These are phyloP conservation scores for Volutella citrinella DNA, from an alignment of 2,329 filamentous ascomycete genomes.

Conservation along the genomic window DNA sequence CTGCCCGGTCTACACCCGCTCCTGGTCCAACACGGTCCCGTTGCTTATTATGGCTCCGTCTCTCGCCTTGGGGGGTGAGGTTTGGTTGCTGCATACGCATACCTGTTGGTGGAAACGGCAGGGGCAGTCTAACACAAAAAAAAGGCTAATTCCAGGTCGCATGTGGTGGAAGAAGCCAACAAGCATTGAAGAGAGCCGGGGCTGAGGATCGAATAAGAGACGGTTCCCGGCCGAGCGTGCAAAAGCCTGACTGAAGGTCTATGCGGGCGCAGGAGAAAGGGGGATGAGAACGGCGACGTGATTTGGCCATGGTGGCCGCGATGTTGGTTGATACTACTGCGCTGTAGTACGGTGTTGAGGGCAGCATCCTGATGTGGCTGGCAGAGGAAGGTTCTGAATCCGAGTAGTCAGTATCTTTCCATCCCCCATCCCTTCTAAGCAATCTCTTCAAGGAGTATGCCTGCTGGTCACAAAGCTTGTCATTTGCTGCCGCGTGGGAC, in stretches of 20 bases:
- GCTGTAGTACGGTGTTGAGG: slow-evolving; percentile 4
- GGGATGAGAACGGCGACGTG: slow-evolving; percentile 4
- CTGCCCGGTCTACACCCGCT: too few species aligned
- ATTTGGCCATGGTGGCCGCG: slow-evolving; percentile 13
- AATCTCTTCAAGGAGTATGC: slow-evolving; percentile 11
- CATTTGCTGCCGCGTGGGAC: too few species aligned
- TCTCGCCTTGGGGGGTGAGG: too few species aligned
- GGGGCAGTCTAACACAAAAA: too few species aligned
- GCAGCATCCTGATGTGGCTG: slow-evolving; percentile 1
- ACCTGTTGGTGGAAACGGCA: too few species aligned
- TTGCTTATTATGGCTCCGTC: too few species aligned
- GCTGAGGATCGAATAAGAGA: slow-evolving; percentile 10
- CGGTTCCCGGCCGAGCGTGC: slow-evolving; percentile 4
- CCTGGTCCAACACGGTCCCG: too few species aligned
- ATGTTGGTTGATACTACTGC: slow-evolving; percentile 11
- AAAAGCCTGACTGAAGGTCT: slow-evolving; percentile 21
- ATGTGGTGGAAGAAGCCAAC: too few species aligned
- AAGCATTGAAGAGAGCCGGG: slow-evolving; percentile 9
- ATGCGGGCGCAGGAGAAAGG: slow-evolving; percentile 20
- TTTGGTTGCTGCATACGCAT: too few species aligned
- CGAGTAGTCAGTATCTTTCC: slow-evolving; percentile 13
- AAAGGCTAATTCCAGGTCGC: too few species aligned
- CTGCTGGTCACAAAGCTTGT: slow-evolving; percentile 8
- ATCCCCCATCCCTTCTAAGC: slow-evolving; percentile 1
- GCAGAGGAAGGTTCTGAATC: slow-evolving; percentile 7